A percentile compares a stretch with the other conserved stretches of the same genome.
phyloP scores from a whole-genome alignment of 2,329 filamentous ascomycete species.

The Lecanoromycetidae sp. region DNA sequence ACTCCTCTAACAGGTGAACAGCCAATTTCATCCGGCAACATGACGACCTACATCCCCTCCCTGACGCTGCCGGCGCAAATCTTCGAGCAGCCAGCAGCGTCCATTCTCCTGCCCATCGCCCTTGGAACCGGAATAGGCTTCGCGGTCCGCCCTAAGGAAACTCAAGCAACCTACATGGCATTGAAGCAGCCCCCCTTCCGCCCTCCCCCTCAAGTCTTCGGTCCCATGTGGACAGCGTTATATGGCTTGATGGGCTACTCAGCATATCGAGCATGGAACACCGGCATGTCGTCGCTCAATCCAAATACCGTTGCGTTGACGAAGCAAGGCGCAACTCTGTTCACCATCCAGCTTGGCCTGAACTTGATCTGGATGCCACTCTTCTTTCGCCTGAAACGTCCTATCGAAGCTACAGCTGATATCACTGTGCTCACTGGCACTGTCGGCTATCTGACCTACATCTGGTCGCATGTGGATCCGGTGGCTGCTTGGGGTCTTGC shows the following conservation, averaged over 20 bases:
- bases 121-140: constrained; percentile 64
- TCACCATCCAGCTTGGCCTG: constrained; percentile 71
- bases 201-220: constrained; percentile 47
- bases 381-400: constrained; percentile 69
- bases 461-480: constrained; percentile 64
- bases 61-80: constrained; percentile 60
- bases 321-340: constrained; percentile 60
- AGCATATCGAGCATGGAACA: constrained; percentile 61
- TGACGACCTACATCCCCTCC: constrained; percentile 71
- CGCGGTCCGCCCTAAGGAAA: constrained; percentile 20
- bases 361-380: constrained; percentile 88
- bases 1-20: no score
- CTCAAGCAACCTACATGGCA: constrained; percentile 27
- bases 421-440: constrained; percentile 60
- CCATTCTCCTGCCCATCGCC: constrained; percentile 63
- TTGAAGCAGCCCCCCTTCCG: constrained; percentile 39
- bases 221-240: constrained; percentile 46
- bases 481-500: constrained; percentile 61
- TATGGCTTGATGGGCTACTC: constrained; percentile 75
- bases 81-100: constrained; percentile 59
- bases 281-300: constrained; percentile 47
- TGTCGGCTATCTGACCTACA: constrained; percentile 60
- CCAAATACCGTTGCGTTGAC: constrained; percentile 46
- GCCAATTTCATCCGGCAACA: constrained; percentile 28
- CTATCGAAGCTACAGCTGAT: constrained; percentile 62